These are phyloP conservation scores for Fusarium guadeloupense DNA, from an alignment of 2,329 filamentous ascomycete genomes.

Conservation along the genomic window DNA sequence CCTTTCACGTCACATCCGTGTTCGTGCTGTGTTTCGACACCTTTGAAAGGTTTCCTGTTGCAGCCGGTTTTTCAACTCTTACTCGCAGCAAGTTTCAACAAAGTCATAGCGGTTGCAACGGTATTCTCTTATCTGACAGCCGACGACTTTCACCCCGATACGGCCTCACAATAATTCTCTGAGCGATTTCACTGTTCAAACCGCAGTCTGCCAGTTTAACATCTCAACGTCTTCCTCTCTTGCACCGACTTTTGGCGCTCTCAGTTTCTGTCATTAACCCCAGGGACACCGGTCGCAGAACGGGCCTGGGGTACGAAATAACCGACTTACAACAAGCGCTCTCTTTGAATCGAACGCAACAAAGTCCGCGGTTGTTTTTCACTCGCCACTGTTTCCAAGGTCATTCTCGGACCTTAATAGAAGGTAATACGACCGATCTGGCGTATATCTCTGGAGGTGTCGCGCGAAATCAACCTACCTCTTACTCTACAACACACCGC, in stretches of 20 bases:
- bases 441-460: slow-evolving; percentile 17
- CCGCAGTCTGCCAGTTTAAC: neutral
- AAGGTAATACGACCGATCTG: slow-evolving; percentile 5
- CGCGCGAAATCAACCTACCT: slow-evolving; percentile 1
- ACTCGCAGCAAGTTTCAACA: neutral
- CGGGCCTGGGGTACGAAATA: slow-evolving; percentile 44
- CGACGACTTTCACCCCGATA: slow-evolving; percentile 10
- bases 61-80: neutral
- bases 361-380: slow-evolving; percentile 3
- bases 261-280: slow-evolving; percentile 32
- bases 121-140: neutral
- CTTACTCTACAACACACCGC: slow-evolving; percentile 5
- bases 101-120: neutral
- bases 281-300: slow-evolving; percentile 42
- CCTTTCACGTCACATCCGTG: slow-evolving; percentile 35
- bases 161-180: slow-evolving; percentile 5
- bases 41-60: slow-evolving; percentile 4
- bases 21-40: slow-evolving; percentile 29
- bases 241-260: slow-evolving; percentile 20
- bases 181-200: neutral
- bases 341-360: slow-evolving; percentile 24
- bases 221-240: neutral
- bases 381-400: slow-evolving; percentile 5
- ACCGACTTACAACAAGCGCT: slow-evolving; percentile 26
- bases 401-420: slow-evolving; percentile 1